Percentiles rank a stretch among this genome's conserved stretches.
These are phyloP conservation scores for Fremontodendron californicum DNA, from an alignment of 345 rosid species.

Conservation along the genomic window DNA sequence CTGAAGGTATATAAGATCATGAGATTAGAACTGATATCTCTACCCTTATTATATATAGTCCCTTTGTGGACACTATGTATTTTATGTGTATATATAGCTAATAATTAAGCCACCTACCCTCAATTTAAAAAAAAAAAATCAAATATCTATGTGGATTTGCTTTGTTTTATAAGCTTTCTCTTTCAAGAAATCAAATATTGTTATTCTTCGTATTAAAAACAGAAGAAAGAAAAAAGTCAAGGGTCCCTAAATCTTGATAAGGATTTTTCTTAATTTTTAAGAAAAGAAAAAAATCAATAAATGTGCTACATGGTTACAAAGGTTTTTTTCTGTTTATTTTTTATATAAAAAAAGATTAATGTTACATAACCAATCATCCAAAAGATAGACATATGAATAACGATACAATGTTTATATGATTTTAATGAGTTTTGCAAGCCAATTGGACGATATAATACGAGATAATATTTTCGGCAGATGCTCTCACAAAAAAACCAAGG, in stretches of 20 bases:
- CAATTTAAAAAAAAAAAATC: not conserved
- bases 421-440: no score
- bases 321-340: no score
- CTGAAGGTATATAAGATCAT: not conserved
- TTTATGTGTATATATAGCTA: not conserved
- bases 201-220: not conserved
- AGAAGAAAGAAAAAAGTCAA: not conserved
- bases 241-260: not conserved
- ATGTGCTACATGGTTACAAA: not conserved
- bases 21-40: not conserved
- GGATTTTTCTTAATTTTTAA: not conserved
- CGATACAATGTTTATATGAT: no score
- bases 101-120: slow-evolving; percentile 1
- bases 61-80: not conserved
- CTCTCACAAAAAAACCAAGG: no score
- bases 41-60: no score
- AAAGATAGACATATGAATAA: no score
- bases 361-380: no score
- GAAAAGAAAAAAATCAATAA: not conserved
- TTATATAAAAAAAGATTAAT: no score
- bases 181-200: not conserved
- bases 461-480: no score
- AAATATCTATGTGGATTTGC: not conserved
- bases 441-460: no score
- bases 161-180: not conserved